Percentiles rank a stretch among this genome's conserved stretches.
phyloP scores from a whole-genome alignment of 148 eudicot genomes.

The Rhododendron simsii region DNA sequence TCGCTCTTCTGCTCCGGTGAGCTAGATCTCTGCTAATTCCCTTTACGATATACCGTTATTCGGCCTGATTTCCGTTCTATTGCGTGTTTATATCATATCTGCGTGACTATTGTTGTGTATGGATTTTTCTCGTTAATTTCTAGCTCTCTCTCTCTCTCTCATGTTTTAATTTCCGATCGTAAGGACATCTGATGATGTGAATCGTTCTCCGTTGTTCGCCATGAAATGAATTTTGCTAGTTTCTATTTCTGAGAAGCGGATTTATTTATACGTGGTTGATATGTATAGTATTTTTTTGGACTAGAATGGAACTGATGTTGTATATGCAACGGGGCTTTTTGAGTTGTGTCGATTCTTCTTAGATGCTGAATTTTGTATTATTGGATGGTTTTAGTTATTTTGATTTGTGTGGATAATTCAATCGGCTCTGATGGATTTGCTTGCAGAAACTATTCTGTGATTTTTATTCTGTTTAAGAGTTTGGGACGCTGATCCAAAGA shows the following conservation, averaged over 20 bases:
- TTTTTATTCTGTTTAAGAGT: neutral
- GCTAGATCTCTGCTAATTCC: neutral
- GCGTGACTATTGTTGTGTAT: neutral
- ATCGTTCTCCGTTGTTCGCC: neutral
- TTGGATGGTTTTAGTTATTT: neutral
- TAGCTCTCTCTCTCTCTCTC: neutral
- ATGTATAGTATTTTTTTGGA: neutral
- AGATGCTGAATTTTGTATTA: neutral
- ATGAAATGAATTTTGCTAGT: neutral
- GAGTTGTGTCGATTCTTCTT: neutral
- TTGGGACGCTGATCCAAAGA: neutral
- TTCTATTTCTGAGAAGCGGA: neutral
- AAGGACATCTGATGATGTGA: neutral
- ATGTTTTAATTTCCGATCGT: neutral
- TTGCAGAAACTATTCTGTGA: neutral
- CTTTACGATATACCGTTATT: neutral
- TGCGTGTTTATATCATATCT: neutral
- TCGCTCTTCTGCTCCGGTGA: neutral
- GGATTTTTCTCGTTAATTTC: neutral
- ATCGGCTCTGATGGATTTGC: neutral
- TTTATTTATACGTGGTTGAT: neutral
- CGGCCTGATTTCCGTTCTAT: neutral
- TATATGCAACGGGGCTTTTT: neutral
- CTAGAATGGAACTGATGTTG: neutral
- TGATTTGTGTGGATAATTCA: neutral